Evolutionary conservation across 148 eudicot genomes (phyloP).

Genomic region (Polygonum aviculare): DNA sequence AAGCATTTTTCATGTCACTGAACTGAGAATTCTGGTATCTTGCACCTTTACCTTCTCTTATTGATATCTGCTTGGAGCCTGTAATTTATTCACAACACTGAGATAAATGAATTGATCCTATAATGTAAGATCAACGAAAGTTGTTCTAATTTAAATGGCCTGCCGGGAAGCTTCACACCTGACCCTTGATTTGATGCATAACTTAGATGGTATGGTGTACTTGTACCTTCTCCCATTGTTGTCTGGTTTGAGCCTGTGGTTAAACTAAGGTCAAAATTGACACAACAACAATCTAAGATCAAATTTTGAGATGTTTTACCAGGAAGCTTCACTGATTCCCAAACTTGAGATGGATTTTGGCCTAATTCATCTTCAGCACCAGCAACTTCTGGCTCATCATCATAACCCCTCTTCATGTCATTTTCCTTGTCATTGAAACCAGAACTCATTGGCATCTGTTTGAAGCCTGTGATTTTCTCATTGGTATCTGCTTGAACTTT

Average conservation of each 20-base stretch:
- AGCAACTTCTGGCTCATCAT: background rate
- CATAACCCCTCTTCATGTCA: background rate
- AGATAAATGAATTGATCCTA: background rate
- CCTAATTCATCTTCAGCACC: background rate
- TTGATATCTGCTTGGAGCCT: background rate
- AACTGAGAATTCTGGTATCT: background rate
- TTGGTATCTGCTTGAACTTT: background rate
- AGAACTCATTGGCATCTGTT: background rate
- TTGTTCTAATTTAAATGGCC: background rate
- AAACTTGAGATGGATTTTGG: background rate
- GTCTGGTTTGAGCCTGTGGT: background rate
- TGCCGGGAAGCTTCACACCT: background rate
- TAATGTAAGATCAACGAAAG: background rate
- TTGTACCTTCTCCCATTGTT: too few species aligned
- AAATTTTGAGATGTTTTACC: too few species aligned
- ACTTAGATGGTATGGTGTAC: too few species aligned
- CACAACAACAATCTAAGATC: background rate
- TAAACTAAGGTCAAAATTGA: background rate
- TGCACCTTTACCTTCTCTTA: background rate
- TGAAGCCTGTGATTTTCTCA: background rate
- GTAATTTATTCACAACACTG: background rate
- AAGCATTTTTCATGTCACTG: background rate
- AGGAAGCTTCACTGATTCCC: constrained; percentile 3
- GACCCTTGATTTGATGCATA: constrained; percentile 27
- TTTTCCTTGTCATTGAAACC: background rate